phyloP scores from a whole-genome alignment of 2,329 filamentous ascomycete species.

The Didymella segeticola region DNA sequence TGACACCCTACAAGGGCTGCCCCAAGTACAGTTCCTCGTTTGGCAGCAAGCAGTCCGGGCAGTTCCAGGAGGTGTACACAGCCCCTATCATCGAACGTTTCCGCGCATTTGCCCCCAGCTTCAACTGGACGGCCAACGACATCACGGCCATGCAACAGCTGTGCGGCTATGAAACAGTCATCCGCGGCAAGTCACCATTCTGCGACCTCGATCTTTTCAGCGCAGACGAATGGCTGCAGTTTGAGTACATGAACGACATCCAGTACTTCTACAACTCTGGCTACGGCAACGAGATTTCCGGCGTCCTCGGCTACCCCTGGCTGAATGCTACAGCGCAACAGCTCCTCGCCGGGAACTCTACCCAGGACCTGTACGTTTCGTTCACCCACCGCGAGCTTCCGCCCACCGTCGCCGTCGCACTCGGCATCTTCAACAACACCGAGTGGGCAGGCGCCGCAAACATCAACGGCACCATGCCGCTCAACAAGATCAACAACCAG shows the following conservation, averaged over 20 bases:
- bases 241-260: constrained; percentile 70
- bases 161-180: constrained; percentile 71
- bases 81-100: constrained; percentile 66
- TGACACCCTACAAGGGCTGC: constrained; percentile 71
- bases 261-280: constrained; percentile 71
- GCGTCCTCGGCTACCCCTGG: constrained; percentile 70
- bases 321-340: constrained; percentile 65
- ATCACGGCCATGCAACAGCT: constrained; percentile 71
- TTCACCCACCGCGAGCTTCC: constrained; percentile 75
- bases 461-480: constrained; percentile 70
- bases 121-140: constrained; percentile 68
- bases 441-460: constrained; percentile 59
- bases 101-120: constrained; percentile 59
- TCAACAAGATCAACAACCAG: constrained; percentile 66
- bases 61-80: constrained; percentile 64
- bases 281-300: constrained; percentile 65
- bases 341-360: constrained; percentile 53
- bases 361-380: constrained; percentile 70
- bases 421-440: constrained; percentile 75
- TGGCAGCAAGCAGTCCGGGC: constrained; percentile 62
- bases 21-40: constrained; percentile 66
- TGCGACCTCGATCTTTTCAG: constrained; percentile 66
- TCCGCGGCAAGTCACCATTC: constrained; percentile 67
- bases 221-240: constrained; percentile 69
- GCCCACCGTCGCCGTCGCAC: constrained; percentile 69